Evolutionary conservation across 257 asterid species (phyloP).

Genomic region (Plantago elongata): DNA sequence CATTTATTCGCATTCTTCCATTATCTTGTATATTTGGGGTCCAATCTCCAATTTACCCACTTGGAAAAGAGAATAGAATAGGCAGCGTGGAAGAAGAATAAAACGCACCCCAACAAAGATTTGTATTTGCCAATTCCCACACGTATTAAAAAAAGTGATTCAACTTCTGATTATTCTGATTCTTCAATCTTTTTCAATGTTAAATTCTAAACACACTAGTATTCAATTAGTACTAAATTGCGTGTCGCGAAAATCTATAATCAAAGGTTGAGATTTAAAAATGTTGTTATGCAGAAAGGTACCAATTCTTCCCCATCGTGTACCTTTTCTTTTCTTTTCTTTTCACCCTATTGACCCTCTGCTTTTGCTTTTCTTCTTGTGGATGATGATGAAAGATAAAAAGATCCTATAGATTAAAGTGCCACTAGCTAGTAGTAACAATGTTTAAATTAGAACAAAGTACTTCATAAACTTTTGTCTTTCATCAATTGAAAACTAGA

Average conservation of each 20-base stretch:
- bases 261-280: too few relatives aligned
- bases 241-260: background rate
- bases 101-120: slow-evolving; percentile 46
- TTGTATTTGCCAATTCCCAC: slow-evolving; percentile 19
- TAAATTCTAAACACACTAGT: too few relatives aligned
- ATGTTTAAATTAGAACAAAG: too few relatives aligned
- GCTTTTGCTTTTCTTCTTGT: background rate
- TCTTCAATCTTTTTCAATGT: background rate
- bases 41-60: background rate
- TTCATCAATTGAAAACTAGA: too few relatives aligned
- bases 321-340: too few relatives aligned
- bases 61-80: background rate
- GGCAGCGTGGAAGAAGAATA: slow-evolving; percentile 29
- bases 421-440: too few relatives aligned
- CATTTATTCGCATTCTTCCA: background rate
- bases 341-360: too few relatives aligned
- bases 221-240: too few relatives aligned
- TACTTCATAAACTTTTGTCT: too few relatives aligned
- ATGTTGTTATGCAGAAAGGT: too few relatives aligned
- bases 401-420: too few relatives aligned
- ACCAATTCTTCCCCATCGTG: background rate
- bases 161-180: background rate
- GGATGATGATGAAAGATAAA: background rate
- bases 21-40: background rate
- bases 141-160: background rate